Conservation (phyloP, 805 yeast genomes). For the Zygosaccharomyces bailii region DNA sequence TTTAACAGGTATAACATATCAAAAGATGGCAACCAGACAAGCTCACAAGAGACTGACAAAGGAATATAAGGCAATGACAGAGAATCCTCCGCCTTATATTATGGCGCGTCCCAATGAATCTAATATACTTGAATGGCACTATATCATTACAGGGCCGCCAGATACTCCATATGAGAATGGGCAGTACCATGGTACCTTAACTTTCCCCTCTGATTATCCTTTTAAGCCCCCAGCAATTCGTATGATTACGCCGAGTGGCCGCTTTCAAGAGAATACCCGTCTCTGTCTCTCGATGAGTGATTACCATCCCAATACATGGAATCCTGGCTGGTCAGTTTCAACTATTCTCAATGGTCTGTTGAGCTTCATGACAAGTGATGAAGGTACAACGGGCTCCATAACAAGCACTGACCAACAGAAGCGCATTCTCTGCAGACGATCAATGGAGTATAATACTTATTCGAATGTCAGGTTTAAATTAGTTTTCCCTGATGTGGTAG, state of each 20-base stretch:
- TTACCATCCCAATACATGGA: constrained; percentile 93
- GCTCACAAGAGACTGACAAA: constrained; percentile 56
- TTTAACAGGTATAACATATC: not conserved
- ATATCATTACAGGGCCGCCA: constrained; percentile 87
- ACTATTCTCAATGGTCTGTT: constrained; percentile 83
- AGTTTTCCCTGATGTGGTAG: constrained; percentile 68
- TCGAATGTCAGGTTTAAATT: constrained; percentile 54
- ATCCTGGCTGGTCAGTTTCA: constrained; percentile 92
- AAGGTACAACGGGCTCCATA: constrained; percentile 80
- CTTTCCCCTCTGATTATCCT: constrained; percentile 83
- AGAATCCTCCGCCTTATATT: constrained; percentile 81
- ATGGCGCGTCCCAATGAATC: constrained; percentile 82
- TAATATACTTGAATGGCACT: constrained; percentile 92
- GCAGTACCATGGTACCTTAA: constrained; percentile 83
- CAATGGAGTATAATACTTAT: constrained; percentile 56
- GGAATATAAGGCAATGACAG: constrained; percentile 74
- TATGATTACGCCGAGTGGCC: constrained; percentile 86
- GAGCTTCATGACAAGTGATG: constrained; percentile 89
- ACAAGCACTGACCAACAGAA: constrained; percentile 58
- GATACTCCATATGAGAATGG: constrained; percentile 84
- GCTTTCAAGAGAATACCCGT: constrained; percentile 76
- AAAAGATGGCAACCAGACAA: constrained; percentile 42
- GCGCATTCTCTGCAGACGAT: constrained; percentile 52
- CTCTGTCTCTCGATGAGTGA: constrained; percentile 91
- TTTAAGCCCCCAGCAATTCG: constrained; percentile 88